Evolutionary conservation across 23 red algal genomes (phyloP), one percentile per base, ranked within the genome.

Genomic region (Gracilaria gracilis): DNA sequence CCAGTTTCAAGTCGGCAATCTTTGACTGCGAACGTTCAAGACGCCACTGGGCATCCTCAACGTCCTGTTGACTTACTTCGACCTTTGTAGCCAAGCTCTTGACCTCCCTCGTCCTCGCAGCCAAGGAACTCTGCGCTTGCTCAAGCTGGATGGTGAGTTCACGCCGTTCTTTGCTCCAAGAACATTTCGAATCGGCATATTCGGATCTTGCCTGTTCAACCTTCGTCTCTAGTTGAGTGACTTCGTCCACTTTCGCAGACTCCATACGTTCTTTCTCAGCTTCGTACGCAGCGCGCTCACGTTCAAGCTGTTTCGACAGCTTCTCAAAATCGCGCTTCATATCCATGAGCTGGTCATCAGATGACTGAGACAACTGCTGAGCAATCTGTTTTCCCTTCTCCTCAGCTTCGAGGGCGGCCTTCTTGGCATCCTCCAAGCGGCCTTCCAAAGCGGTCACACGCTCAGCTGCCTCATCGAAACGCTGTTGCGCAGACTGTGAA

Each of bases 21-120:
- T 89, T 89, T 35, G 72, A 51, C 4, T 89, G 38, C 12, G 86
- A 70, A 21, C 86, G 58, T 35, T 89, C 86, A 61, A 89, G 86
- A 20, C 77, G 86, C 86, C 86, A 89, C 9, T 89, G 79, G 13
- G 74, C 49, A 42, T 89, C 86, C 17, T 89, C 86, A 15, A 89
- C 74, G 59, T 89, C 86, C 15, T 78, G 72, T 21, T 70, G 69
- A 38, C 62, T 70, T 39, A 72, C 86, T 12, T 79, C 74, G 23
- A 89, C 51, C 72, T 89, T 89, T 19, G 40, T 66, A 13, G 47
- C 80, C 57, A 79, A 50, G 57, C 72, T 79, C 47, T 80, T 78
- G 7, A 89, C 35, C 61, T 89, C 86, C 36, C 86, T 61, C 38
- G 69, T 54, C 86, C 80, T 89, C 16, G 50, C 72, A 14, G 48